Base-by-base conservation (phyloP, 352 stramenopile species). In the Hyaloperonospora arabidopsidis region DNA sequence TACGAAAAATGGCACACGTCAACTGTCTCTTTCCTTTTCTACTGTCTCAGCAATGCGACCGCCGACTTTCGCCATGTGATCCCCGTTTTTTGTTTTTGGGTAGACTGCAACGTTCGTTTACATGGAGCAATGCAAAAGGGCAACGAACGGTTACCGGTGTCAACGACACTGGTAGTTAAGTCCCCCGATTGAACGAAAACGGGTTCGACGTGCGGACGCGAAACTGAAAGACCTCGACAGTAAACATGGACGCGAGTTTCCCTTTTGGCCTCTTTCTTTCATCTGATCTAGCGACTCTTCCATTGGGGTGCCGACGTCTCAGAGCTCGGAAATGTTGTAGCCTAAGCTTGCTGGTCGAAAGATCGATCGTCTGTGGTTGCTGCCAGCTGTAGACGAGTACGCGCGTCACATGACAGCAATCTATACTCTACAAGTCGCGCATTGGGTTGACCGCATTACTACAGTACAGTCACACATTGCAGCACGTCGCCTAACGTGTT, bases 1-100 rank as follows among this genome's bases (percentile, higher is more conserved):
- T 35, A 45, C 45, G 59, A 22, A 39, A 57, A 50, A 52, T 64
- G 63, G 63, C 49, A 68, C 54, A 71, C 51, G 51, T 32, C 46
- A 35, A 61, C 19, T 18, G 46, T 59, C 54, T 62, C 59, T 71
- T 29, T 55, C 59, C 17, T 32, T 44, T n/a, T 19, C 15, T 8
- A 18, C 19, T 47, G 39, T 21, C 45, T 62, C 35, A 17, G 19
- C 29, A 55, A 23, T 57, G 15, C 12, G 17, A 18, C 15, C 19
- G 38, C 2, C 38, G 38, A 23, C n/a, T 11, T 6, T 8, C 25
- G 25, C 25, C 25, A 32, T 32, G 8, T 32, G 25, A 32, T 32
- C 25, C 25, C 25, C 4, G 25, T 32, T 32, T 32, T 32, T 8
- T n/a, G n/a, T 8, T 32, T 32, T 10, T 8, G 8, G 25, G 8